Evolutionary conservation across 148 eudicot species (phyloP).

Genomic region (Amaranthus cruentus): DNA sequence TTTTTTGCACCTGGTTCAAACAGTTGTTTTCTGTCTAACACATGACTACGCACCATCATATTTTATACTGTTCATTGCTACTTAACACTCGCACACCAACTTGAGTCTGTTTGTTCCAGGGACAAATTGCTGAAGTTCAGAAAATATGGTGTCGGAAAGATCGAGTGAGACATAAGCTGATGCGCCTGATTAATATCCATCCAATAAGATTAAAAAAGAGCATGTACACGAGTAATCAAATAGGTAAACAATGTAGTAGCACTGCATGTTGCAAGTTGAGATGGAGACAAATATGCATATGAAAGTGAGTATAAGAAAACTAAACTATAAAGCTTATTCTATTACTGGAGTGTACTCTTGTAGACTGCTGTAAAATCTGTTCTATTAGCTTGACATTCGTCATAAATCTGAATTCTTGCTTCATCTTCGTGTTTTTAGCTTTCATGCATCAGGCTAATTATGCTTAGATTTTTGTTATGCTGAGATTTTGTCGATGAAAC

Average conservation of each 20-base stretch:
- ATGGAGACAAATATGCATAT: neutral
- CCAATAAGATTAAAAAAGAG: neutral
- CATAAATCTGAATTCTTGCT: neutral
- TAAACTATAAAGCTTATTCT: neutral
- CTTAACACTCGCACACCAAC: neutral
- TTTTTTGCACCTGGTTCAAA: no score
- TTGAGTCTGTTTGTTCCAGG: slow-evolving; percentile 1
- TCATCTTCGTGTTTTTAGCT: neutral
- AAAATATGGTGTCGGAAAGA: neutral
- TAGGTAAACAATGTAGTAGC: neutral
- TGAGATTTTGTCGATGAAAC: neutral
- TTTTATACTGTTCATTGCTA: neutral
- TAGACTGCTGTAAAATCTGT: neutral
- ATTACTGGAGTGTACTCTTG: neutral
- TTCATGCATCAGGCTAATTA: neutral
- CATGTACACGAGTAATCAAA: neutral
- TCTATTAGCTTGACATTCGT: neutral
- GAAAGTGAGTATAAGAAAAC: neutral
- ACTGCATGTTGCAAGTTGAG: neutral
- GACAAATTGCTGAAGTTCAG: slow-evolving; percentile 5
- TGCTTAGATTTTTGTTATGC: neutral
- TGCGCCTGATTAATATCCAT: neutral
- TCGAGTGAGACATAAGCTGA: neutral
- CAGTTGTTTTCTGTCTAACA: neutral
- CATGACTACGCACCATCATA: neutral